Conservation (phyloP, 495 filamentous ascomycete genomes). For the Immersiella caudata region DNA sequence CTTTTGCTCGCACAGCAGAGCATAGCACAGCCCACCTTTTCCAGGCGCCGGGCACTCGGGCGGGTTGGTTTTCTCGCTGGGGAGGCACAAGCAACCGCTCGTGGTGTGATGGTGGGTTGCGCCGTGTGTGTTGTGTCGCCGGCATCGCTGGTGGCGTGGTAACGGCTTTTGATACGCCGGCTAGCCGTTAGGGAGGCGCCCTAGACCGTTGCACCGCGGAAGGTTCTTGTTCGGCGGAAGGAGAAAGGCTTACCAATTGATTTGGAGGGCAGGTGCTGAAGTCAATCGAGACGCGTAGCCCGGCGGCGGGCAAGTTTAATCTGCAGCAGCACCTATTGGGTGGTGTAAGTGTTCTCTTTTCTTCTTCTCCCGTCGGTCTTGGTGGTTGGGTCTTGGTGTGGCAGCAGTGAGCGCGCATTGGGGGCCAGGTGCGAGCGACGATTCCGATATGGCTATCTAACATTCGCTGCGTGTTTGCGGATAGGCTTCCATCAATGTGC, state of each 20-base stretch:
- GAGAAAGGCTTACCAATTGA: slow-evolving; percentile 18
- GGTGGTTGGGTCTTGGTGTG: background rate
- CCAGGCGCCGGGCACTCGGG: background rate
- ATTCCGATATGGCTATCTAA: too few species aligned
- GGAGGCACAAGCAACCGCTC: background rate
- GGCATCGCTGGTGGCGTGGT: background rate
- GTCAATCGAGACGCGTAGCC: slow-evolving; percentile 68
- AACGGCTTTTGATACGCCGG: background rate
- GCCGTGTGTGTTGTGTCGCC: background rate
- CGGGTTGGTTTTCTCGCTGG: background rate
- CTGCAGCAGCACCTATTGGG: slow-evolving; percentile 91
- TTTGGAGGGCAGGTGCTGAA: slow-evolving; percentile 63
- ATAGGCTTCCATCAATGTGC: slow-evolving; percentile 86
- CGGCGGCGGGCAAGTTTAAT: slow-evolving; percentile 75
- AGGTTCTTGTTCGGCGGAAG: background rate
- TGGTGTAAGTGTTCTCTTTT: slow-evolving; percentile 66
- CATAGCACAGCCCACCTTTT: background rate
- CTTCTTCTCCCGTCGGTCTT: slow-evolving; percentile 2
- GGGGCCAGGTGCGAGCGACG: too few species aligned
- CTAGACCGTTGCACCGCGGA: background rate
- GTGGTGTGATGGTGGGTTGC: background rate
- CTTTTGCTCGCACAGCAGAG: background rate
- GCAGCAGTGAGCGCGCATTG: too few species aligned
- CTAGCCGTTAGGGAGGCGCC: background rate
- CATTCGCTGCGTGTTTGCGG: too few species aligned